Evolutionary conservation across 2,329 filamentous ascomycete species (phyloP).

Genomic region (Amphichorda felina): DNA sequence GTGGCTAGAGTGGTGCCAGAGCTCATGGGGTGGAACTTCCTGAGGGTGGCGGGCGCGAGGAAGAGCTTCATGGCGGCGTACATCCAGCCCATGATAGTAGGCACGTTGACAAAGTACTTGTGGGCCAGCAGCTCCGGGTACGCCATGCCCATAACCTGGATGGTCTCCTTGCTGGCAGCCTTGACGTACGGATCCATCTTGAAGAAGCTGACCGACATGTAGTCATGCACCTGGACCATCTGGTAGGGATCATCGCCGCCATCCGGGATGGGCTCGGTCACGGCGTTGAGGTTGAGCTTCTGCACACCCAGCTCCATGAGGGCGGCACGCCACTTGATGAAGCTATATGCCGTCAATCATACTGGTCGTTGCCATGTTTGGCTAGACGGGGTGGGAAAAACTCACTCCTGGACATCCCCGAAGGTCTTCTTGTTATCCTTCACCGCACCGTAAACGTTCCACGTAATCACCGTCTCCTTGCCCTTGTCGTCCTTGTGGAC

Average conservation of each 20-base stretch:
- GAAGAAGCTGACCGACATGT: slow-evolving; percentile 77
- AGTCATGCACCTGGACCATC: slow-evolving; percentile 90
- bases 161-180: slow-evolving; percentile 66
- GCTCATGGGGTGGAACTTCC: slow-evolving; percentile 69
- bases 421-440: slow-evolving; percentile 79
- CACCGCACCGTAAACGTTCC: slow-evolving; percentile 86
- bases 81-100: slow-evolving; percentile 81
- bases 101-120: slow-evolving; percentile 96
- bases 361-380: neutral
- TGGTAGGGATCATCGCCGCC: slow-evolving; percentile 74
- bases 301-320: slow-evolving; percentile 80
- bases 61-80: slow-evolving; percentile 67
- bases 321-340: slow-evolving; percentile 80
- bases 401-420: slow-evolving; percentile 68
- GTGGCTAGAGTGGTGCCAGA: slow-evolving; percentile 59
- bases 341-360: slow-evolving; percentile 35
- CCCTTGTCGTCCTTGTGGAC: slow-evolving; percentile 43
- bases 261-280: slow-evolving; percentile 60
- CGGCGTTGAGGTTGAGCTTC: slow-evolving; percentile 57
- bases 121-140: slow-evolving; percentile 77
- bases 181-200: slow-evolving; percentile 68
- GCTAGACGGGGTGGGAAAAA: slow-evolving; percentile 8
- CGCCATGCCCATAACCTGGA: slow-evolving; percentile 66
- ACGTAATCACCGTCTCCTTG: slow-evolving; percentile 60
- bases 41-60: slow-evolving; percentile 59